phyloP scores from a whole-genome alignment of 192 early-diverging fungal species.

The Umbelopsis vinacea region DNA sequence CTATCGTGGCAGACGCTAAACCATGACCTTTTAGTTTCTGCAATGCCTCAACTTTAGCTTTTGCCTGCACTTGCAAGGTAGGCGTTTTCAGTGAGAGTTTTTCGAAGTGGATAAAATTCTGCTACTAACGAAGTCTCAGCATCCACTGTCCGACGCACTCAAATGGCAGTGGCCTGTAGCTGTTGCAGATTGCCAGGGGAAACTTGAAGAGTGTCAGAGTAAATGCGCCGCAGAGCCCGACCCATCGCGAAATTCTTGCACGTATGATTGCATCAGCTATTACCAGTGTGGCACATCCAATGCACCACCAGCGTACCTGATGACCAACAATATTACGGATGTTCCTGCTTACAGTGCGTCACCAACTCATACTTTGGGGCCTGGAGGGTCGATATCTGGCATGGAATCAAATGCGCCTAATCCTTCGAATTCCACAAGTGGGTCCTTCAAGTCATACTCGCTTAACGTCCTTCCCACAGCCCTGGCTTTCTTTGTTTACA shows the following conservation, averaged over 20 bases:
- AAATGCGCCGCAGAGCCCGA: slow-evolving; percentile 16
- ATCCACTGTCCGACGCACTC: not conserved
- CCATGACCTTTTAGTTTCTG: slow-evolving; percentile 24
- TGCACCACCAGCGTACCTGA: slow-evolving; percentile 14
- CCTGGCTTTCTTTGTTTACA: not conserved
- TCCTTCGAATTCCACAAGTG: not conserved
- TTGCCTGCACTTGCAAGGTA: slow-evolving; percentile 35
- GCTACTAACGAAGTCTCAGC: not conserved
- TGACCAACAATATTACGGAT: slow-evolving; percentile 21
- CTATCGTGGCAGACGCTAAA: not conserved
- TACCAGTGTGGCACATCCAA: slow-evolving; percentile 22
- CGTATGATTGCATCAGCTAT: slow-evolving; percentile 16
- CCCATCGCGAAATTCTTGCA: not conserved
- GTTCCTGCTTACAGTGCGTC: slow-evolving; percentile 8
- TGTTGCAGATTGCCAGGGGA: slow-evolving; percentile 36
- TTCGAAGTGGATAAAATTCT: not conserved
- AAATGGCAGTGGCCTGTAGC: slow-evolving; percentile 37
- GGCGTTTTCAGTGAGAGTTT: not conserved
- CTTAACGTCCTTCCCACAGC: not conserved
- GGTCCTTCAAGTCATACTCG: not conserved
- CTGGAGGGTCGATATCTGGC: not conserved
- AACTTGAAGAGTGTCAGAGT: slow-evolving; percentile 31
- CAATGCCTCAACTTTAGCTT: slow-evolving; percentile 35
- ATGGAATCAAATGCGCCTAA: not conserved
- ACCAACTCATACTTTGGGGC: not conserved